A percentile compares a stretch with the other conserved stretches of the same genome.
Evolutionary conservation across 2,329 filamentous ascomycete genomes (phyloP).

Genomic region (Scorias spongiosa): DNA sequence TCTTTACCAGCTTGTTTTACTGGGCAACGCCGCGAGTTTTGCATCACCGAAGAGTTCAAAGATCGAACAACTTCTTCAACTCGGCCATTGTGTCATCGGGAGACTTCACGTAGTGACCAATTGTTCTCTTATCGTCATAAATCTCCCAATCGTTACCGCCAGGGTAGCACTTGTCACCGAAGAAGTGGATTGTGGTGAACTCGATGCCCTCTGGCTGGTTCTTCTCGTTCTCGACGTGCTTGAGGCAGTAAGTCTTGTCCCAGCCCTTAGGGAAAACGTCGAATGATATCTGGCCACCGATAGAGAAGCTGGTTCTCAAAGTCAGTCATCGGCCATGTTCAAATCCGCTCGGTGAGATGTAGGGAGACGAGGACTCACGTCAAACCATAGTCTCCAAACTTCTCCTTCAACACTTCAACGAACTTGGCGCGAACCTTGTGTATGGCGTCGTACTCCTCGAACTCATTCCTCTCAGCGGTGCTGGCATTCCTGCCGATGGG

Average conservation of each 20-base stretch:
- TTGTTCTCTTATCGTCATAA: constrained; percentile 63
- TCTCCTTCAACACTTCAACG: constrained; percentile 59
- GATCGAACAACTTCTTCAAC: constrained; percentile 61
- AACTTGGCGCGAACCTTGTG: constrained; percentile 64
- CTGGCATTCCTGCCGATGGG: constrained; percentile 79
- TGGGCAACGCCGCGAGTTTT: no score
- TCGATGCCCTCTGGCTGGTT: constrained; percentile 47
- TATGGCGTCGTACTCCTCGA: constrained; percentile 63
- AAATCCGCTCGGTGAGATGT: background rate
- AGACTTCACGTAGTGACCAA: constrained; percentile 67
- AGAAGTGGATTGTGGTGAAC: constrained; percentile 90
- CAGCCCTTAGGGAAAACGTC: constrained; percentile 93
- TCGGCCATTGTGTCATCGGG: constrained; percentile 71
- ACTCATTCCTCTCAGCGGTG: constrained; percentile 64
- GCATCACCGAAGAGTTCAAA: constrained; percentile 7
- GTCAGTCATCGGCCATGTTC: background rate
- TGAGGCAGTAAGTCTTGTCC: constrained; percentile 97
- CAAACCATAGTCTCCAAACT: constrained; percentile 69
- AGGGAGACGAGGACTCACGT: constrained; percentile 43
- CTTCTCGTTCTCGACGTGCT: constrained; percentile 71
- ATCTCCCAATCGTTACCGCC: constrained; percentile 97
- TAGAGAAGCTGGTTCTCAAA: constrained; percentile 53
- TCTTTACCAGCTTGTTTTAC: no score
- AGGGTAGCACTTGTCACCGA: constrained; percentile 83
- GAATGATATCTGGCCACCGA: constrained; percentile 95